A percentile compares a stretch with the other conserved stretches of the same genome.
These are phyloP conservation scores for Furcasterigmium sp. DNA, from an alignment of 2,329 filamentous ascomycete species.

Conservation along the genomic window DNA sequence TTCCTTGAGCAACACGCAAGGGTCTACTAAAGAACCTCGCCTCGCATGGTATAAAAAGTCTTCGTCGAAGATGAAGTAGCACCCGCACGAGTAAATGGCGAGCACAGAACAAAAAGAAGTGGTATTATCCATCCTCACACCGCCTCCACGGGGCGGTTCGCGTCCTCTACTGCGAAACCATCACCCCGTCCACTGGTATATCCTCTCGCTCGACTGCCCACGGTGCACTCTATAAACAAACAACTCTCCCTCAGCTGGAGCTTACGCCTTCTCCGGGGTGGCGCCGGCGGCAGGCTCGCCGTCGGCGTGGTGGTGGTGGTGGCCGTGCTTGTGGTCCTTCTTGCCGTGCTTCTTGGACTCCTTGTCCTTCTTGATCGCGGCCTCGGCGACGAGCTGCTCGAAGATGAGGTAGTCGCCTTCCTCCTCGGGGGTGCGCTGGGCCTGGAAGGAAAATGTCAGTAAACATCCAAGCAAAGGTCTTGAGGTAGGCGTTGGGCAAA, in stretches of 20 bases:
- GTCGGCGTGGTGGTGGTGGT: slow-evolving; percentile 29
- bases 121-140: slow-evolving; percentile 6
- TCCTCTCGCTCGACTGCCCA: background rate
- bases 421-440: slow-evolving; percentile 84
- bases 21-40: background rate
- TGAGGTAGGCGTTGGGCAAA: too few species aligned
- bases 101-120: too few species aligned
- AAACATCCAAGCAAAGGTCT: too few species aligned
- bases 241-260: background rate
- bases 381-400: slow-evolving; percentile 95
- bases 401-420: slow-evolving; percentile 99
- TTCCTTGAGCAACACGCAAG: too few species aligned
- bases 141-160: too few species aligned
- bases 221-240: too few species aligned
- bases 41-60: background rate
- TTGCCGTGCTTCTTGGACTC: slow-evolving; percentile 66
- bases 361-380: slow-evolving; percentile 90
- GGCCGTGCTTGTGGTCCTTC: slow-evolving; percentile 41
- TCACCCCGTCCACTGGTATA: background rate
- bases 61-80: too few species aligned
- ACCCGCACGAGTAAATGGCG: too few species aligned
- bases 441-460: slow-evolving; percentile 56
- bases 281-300: slow-evolving; percentile 19
- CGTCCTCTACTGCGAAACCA: too few species aligned
- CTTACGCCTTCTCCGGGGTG: slow-evolving; percentile 11